A percentile compares a stretch with the other conserved stretches of the same genome.
phyloP scores from a whole-genome alignment of 176 grass and related monocot species.

The Paspalum notatum region DNA sequence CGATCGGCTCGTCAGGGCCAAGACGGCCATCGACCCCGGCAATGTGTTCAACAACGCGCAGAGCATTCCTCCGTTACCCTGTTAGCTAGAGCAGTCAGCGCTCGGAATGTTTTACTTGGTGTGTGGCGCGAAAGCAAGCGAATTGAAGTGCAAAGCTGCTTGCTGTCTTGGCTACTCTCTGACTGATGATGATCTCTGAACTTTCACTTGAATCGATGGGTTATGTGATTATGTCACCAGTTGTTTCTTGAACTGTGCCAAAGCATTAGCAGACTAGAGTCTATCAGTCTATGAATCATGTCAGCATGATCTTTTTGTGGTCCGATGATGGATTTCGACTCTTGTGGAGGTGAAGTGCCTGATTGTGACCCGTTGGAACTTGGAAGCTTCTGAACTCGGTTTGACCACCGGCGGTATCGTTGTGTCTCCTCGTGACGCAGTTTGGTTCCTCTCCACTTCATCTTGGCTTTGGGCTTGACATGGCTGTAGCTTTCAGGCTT shows the following conservation, averaged over 20 bases:
- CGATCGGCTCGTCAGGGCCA: constrained; percentile 54
- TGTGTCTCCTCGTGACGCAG: too few relatives aligned
- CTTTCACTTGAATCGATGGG: background rate
- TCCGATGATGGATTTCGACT: background rate
- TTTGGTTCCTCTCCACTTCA: too few relatives aligned
- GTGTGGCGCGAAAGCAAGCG: too few relatives aligned
- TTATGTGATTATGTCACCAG: background rate
- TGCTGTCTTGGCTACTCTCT: too few relatives aligned
- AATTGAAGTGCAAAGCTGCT: too few relatives aligned
- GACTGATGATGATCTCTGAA: background rate
- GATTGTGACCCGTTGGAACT: background rate
- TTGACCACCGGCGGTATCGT: too few relatives aligned
- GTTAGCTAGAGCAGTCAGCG: too few relatives aligned
- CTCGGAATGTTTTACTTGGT: too few relatives aligned
- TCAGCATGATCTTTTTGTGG: too few relatives aligned
- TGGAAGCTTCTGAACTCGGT: background rate
- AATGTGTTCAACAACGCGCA: constrained; percentile 69
- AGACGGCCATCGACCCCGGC: constrained; percentile 44
- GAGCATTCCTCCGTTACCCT: constrained; percentile 81
- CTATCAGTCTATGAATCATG: background rate
- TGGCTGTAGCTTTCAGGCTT: too few relatives aligned
- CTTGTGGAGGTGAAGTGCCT: background rate
- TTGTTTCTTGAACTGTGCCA: too few relatives aligned
- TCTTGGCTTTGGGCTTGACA: too few relatives aligned
- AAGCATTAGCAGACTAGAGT: background rate